phyloP scores from a whole-genome alignment of 371 early-diverging fungal genomes.

The Nosema bombycis region DNA sequence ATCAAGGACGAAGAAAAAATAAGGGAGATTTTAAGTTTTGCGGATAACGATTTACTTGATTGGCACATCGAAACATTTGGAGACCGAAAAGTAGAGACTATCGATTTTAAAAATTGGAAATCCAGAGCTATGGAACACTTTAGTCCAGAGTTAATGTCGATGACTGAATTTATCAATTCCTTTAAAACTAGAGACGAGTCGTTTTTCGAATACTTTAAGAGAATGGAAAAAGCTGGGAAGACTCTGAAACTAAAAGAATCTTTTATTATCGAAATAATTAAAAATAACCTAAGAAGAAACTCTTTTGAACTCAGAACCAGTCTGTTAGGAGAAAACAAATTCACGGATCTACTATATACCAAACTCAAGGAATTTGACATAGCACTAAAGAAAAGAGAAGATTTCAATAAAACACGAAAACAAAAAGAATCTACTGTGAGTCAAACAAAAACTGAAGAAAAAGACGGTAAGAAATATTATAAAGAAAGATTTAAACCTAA shows the following conservation, averaged over 20 bases:
- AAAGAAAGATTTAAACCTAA: background rate
- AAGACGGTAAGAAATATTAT: background rate
- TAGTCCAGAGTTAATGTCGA: background rate
- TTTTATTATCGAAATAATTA: background rate
- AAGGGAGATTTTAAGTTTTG: background rate
- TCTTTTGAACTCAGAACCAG: background rate
- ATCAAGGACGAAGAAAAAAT: background rate
- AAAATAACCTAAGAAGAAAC: background rate
- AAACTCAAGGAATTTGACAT: background rate
- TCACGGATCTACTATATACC: background rate
- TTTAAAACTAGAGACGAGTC: background rate
- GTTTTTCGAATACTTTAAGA: background rate
- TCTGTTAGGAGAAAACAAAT: background rate
- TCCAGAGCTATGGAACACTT: background rate
- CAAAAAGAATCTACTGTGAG: no score
- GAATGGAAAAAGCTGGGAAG: background rate
- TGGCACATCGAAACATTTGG: background rate
- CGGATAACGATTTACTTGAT: background rate
- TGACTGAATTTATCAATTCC: background rate
- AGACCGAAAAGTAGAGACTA: background rate
- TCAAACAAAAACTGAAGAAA: background rate
- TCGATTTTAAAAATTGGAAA: background rate
- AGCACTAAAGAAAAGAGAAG: background rate
- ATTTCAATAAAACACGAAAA: background rate
- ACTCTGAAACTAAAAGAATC: background rate